Conservation (phyloP, 441 rosid species). For the Biscutella laevigata region DNA sequence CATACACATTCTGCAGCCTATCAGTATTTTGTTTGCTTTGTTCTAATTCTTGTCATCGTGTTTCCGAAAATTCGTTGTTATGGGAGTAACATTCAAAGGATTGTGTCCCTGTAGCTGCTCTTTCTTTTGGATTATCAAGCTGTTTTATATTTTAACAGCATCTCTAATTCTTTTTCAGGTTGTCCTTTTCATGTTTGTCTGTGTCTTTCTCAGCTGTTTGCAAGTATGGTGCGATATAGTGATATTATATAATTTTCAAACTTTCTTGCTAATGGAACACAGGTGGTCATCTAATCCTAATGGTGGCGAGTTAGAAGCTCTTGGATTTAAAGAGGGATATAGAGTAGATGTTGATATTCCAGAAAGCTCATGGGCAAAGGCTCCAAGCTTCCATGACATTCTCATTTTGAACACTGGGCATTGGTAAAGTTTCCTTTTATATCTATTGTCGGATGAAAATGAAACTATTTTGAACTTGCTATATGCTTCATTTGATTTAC, state of each 20-base stretch:
- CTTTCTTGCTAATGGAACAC: conserved; percentile 7
- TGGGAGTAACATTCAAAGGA: neutral
- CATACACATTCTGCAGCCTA: too few relatives aligned
- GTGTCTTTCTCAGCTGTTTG: neutral
- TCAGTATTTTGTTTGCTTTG: neutral
- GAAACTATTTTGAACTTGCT: neutral
- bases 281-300: conserved; percentile 67
- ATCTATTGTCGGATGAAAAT: neutral
- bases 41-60: neutral
- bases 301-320: conserved; percentile 62
- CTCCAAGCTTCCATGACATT: conserved; percentile 68
- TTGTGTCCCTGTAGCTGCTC: neutral
- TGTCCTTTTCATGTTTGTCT: neutral
- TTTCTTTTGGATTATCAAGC: neutral
- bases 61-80: neutral
- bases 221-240: neutral
- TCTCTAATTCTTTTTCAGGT: neutral
- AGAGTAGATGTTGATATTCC: conserved; percentile 87
- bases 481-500: neutral
- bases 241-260: neutral
- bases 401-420: conserved; percentile 81
- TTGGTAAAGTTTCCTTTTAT: conserved; percentile 39
- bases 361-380: conserved; percentile 67
- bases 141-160: neutral
- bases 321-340: conserved; percentile 81